Conservation (phyloP, 106 monocot genomes). For the Hemerocallis citrina region DNA sequence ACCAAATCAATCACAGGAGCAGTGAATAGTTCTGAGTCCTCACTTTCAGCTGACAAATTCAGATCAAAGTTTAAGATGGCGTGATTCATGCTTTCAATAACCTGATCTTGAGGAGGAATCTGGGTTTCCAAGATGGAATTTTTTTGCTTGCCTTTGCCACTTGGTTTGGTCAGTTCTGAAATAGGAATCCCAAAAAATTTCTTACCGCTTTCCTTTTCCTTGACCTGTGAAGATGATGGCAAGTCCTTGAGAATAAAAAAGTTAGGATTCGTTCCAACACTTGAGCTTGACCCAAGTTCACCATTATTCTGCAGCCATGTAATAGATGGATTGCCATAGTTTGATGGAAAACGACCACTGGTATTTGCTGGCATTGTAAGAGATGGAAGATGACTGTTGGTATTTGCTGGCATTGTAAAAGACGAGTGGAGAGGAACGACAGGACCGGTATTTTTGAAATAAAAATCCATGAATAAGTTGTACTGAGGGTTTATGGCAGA, state of each 20-base stretch:
- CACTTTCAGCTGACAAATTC: conserved; percentile 8
- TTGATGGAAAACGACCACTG: background rate
- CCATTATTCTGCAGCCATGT: background rate
- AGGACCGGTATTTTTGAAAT: conserved; percentile 4
- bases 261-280: background rate
- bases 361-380: conserved; percentile 8
- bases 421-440: conserved; percentile 4
- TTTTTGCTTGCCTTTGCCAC: background rate
- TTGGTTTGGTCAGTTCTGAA: conserved; percentile 9
- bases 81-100: background rate
- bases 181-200: conserved; percentile 17
- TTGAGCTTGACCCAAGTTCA: too few relatives aligned
- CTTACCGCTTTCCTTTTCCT: conserved; percentile 1
- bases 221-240: too few relatives aligned
- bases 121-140: background rate
- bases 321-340: background rate
- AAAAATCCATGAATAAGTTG: conserved; percentile 11
- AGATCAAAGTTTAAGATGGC: conserved; percentile 46
- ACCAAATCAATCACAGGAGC: conserved; percentile 35
- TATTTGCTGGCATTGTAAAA: conserved; percentile 9
- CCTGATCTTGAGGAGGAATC: background rate
- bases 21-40: background rate
- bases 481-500: background rate
- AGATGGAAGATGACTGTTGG: background rate
- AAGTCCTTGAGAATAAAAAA: too few relatives aligned